A percentile compares a stretch with the other conserved stretches of the same genome.
Conservation (phyloP, 148 eudicot genomes). For the Rhododendron molle region DNA sequence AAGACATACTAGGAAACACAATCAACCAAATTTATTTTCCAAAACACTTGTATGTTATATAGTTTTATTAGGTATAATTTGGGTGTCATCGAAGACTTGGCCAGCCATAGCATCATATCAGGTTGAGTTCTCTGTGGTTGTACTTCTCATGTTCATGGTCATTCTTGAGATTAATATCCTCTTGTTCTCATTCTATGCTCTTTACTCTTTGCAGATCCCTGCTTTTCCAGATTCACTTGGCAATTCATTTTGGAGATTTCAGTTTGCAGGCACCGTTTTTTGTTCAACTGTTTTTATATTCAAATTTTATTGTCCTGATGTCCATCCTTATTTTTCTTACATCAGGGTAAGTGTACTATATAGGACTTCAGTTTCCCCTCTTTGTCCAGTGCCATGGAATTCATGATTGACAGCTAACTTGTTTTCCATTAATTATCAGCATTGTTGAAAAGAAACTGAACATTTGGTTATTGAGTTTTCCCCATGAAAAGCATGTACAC, state of each 20-base stretch:
- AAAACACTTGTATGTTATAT: background rate
- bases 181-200: background rate
- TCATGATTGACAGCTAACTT: background rate
- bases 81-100: background rate
- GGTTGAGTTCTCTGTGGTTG: conserved; percentile 12
- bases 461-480: background rate
- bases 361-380: background rate
- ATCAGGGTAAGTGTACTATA: background rate
- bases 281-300: background rate
- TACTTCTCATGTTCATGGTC: background rate
- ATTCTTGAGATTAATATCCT: background rate
- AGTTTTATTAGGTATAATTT: background rate
- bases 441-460: background rate
- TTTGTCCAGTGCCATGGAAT: background rate
- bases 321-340: background rate
- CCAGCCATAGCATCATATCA: background rate
- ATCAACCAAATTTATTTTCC: conserved; percentile 8
- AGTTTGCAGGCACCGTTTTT: background rate
- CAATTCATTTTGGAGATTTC: conserved; percentile 11
- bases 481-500: no score
- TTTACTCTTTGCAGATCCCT: conserved; percentile 9
- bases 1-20: background rate
- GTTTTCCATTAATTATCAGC: background rate
- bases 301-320: background rate
- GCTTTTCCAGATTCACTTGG: background rate